Percentiles rank a stretch among this genome's conserved stretches.
Evolutionary conservation across 768 basidiomycete species (phyloP).

Genomic region (Pholiota conissans): DNA sequence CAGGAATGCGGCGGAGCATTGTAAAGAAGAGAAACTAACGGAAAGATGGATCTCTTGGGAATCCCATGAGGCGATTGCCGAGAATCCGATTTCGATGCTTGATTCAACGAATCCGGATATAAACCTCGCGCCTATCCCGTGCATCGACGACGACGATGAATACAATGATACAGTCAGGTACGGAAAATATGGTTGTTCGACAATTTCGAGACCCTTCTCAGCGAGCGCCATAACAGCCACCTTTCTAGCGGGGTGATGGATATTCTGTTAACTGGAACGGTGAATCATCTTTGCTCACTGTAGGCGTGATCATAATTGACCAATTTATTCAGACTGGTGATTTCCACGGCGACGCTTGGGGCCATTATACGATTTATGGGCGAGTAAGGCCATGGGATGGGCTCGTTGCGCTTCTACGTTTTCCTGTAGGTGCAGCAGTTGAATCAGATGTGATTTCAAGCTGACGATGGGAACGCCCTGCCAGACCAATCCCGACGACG

Average conservation of each 20-base stretch:
- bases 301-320: neutral
- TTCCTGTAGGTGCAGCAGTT: constrained; percentile 34
- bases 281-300: constrained; percentile 20
- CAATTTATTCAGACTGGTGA: constrained; percentile 35
- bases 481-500: constrained; percentile 33
- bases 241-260: constrained; percentile 44
- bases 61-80: constrained; percentile 33
- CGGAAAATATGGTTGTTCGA: neutral
- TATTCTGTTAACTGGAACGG: constrained; percentile 53
- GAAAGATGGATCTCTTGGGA: constrained; percentile 17
- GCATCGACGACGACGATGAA: constrained; percentile 37
- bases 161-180: constrained; percentile 36
- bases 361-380: constrained; percentile 44
- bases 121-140: constrained; percentile 12
- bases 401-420: constrained; percentile 43
- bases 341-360: constrained; percentile 50
- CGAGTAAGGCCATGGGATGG: constrained; percentile 54
- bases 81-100: constrained; percentile 15
- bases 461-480: neutral
- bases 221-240: constrained; percentile 21
- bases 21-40: constrained; percentile 25
- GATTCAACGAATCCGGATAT: constrained; percentile 13
- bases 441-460: neutral
- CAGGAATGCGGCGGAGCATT: constrained; percentile 36
- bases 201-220: neutral